Base-by-base conservation (phyloP, 805 yeast genomes). In the Kurtzmaniella fragi region DNA sequence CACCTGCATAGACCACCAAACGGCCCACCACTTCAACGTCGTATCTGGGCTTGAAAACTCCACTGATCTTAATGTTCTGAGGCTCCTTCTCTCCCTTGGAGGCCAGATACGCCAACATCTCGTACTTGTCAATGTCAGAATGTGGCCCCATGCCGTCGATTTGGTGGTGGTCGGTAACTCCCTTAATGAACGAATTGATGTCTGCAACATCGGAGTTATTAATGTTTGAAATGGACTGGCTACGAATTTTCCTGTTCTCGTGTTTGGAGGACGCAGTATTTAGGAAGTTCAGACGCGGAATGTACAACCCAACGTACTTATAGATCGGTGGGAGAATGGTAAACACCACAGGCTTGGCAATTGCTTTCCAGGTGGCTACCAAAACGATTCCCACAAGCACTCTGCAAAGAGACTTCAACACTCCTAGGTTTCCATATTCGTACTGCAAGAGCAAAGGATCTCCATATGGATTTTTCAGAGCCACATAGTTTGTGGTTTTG, bases 21-120 rank as follows among this genome's bases (percentile, higher is more conserved):
- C 95, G 72, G 8, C 93, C 89, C 26, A 86, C 61, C 3, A 87
- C 84, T 44, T 84, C 91, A 25, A 84, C 80, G 41, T 80, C 89
- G 48, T 82, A 81, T 35, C 90, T 71, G 2, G 78, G 73, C 41
- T 70, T 70, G 51, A 75, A 77, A 0, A 78, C 84, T 12, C 73
- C 76, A 46, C 67, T 43, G 32, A 47, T 48, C 67, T 31, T 25
- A 16, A 34, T 32, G 8, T 20, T 16, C 5, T 14, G 9, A 16
- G 35, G 17, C 25, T 13, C 17, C 34, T 15, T 10, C 17, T 20
- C 28, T 11, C 20, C 30, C 2, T 27, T 14, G 27, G 26, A 30
- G 17, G 30, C 16, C 32, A 17, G 32, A 11, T 15, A 27, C 23
- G 62, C 68, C 33, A 67, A 44, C 47, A 68, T 57, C 40, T 64